Evolutionary conservation across 2,329 filamentous ascomycete species (phyloP), one percentile per base, ranked within the genome.

Genomic region (Pyricularia sp.): DNA sequence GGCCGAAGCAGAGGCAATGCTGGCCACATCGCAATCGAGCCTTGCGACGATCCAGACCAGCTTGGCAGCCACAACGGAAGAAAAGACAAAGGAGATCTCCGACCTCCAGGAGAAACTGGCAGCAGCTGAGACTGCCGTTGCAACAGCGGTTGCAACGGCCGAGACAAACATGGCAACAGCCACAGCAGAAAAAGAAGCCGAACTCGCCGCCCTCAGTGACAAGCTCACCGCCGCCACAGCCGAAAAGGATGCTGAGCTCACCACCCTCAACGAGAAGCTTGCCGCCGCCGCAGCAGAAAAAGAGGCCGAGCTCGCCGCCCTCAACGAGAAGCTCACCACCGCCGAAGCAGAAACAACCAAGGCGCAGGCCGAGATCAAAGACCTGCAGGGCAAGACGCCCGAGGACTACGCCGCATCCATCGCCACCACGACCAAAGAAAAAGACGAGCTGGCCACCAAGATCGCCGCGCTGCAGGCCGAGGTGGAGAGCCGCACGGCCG

Each of bases 241-340:
- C 14, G 31, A 64, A 7, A 20, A 61, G 20, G 65, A 67, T 14
- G 42, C 50, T 0, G 33, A 23, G 10, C 9, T 65, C n/a, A 26
- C 66, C 23, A 58, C 30, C 17, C 66, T 67, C 28, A 26, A 67
- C 28, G 66, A 36, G 25, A 65, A 65, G 63, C 26, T 69, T 26
- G 25, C 26, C 33, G 33, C 55, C 14, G 50, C 66, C 6, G 14
- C 36, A 5, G 11, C 36, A 2, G 55, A 65, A n/a, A 67, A 59
- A 23, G 65, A 67, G 23, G 65, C 42, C 2, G 31, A n/a, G 9
- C 6, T 65, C 14, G 36, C 66, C n/a, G 28, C 30, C 17, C 66
- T 67, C 26, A 12, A 67, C 42, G 66, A 33, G 23, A 58, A 65
- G 61, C 26, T 68, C 33, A 30, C 26, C 25, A 28, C 55, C 17